Conservation (phyloP, 2,329 filamentous ascomycete species). For the Paraphaeosphaeria minitans region DNA sequence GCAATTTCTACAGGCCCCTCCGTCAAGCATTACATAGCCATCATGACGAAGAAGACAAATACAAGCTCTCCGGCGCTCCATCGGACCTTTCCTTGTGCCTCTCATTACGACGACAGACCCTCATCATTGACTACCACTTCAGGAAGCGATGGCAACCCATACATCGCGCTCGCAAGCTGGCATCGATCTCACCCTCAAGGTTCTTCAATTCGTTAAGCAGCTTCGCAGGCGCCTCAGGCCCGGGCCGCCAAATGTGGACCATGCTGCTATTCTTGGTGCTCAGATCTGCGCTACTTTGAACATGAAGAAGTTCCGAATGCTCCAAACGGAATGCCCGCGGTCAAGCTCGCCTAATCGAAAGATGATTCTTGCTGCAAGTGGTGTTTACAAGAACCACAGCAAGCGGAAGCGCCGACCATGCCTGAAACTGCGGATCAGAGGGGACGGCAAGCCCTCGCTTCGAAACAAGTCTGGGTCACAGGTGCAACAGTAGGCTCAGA, state of each 20-base stretch:
- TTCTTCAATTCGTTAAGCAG: slow-evolving; percentile 46
- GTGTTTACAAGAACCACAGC: slow-evolving; percentile 33
- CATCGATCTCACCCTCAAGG: slow-evolving; percentile 45
- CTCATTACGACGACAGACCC: slow-evolving; percentile 28
- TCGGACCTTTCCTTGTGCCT: slow-evolving; percentile 26
- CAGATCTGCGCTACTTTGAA: slow-evolving; percentile 24
- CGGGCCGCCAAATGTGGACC: slow-evolving; percentile 28
- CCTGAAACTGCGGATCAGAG: slow-evolving; percentile 29
- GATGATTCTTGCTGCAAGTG: slow-evolving; percentile 27
- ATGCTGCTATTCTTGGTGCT: slow-evolving; percentile 29
- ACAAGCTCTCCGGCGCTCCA: slow-evolving; percentile 20
- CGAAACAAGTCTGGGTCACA: slow-evolving; percentile 40
- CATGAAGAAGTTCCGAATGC: slow-evolving; percentile 31
- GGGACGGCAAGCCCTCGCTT: slow-evolving; percentile 27
- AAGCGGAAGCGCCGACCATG: slow-evolving; percentile 23
- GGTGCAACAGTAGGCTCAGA: slow-evolving; percentile 45
- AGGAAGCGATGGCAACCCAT: slow-evolving; percentile 37
- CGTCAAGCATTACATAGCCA: slow-evolving; percentile 32
- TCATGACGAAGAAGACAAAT: slow-evolving; percentile 28
- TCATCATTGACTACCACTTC: slow-evolving; percentile 17
- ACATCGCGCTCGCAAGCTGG: slow-evolving; percentile 32
- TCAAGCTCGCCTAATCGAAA: slow-evolving; percentile 27
- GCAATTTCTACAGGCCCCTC: slow-evolving; percentile 29
- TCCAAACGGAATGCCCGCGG: slow-evolving; percentile 34
- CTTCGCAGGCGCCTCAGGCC: slow-evolving; percentile 46